These are phyloP conservation scores for Ogataea henricii DNA, from an alignment of 805 yeast species.

Conservation along the genomic window DNA sequence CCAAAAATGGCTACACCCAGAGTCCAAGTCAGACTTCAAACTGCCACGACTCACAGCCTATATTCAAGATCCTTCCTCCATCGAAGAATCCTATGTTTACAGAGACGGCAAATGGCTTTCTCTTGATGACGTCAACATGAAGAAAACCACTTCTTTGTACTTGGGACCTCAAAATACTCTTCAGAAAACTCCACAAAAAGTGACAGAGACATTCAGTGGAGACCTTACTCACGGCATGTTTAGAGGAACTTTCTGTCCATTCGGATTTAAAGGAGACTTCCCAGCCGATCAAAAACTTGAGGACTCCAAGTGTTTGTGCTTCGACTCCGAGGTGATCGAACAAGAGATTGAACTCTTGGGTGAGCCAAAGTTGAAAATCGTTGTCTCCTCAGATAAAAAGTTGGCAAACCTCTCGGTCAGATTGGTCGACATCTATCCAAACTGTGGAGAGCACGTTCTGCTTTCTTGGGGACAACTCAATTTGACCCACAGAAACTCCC, in stretches of 20 bases:
- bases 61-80: constrained; percentile 44
- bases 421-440: constrained; percentile 43
- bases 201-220: constrained; percentile 32
- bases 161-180: constrained; percentile 17
- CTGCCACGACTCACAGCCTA: constrained; percentile 43
- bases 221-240: constrained; percentile 43
- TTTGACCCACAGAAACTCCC: constrained; percentile 42
- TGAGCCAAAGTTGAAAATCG: constrained; percentile 37
- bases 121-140: constrained; percentile 17
- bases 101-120: constrained; percentile 46
- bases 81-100: constrained; percentile 38
- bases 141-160: constrained; percentile 19
- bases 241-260: constrained; percentile 49
- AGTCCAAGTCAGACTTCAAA: constrained; percentile 24
- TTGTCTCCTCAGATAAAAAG: constrained; percentile 39
- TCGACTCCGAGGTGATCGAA: constrained; percentile 35
- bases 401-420: constrained; percentile 43
- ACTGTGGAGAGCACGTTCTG: constrained; percentile 38
- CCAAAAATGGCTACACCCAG: constrained; percentile 39
- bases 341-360: constrained; percentile 38
- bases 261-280: constrained; percentile 48
- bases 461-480: constrained; percentile 51
- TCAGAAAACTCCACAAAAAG: not conserved
- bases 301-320: constrained; percentile 41
- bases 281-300: constrained; percentile 47